These are phyloP conservation scores for Lentinula detonsa DNA, from an alignment of 768 basidiomycete species.

Conservation along the genomic window DNA sequence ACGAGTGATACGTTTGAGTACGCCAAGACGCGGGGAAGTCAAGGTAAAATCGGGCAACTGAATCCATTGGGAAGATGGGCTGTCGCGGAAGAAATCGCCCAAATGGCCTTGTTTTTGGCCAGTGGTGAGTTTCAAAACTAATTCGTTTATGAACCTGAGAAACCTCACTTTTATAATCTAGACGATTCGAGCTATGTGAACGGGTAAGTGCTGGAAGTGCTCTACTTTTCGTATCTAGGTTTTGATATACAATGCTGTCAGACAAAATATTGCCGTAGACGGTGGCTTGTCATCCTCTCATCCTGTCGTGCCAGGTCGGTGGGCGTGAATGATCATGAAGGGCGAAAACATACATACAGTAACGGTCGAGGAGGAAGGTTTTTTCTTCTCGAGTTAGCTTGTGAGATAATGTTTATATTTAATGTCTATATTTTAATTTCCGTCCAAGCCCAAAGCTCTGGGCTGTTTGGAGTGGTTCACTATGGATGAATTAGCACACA, in stretches of 20 bases:
- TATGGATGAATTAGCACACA: no score
- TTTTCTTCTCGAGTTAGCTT: no score
- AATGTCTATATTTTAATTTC: no score
- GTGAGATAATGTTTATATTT: no score
- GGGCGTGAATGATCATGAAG: constrained; percentile 33
- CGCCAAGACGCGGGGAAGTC: constrained; percentile 72
- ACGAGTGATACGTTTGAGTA: constrained; percentile 70
- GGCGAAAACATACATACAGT: background rate
- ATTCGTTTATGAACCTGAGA: background rate
- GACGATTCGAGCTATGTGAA: constrained; percentile 92
- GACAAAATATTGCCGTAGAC: constrained; percentile 76
- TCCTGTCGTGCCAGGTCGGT: constrained; percentile 73
- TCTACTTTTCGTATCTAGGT: background rate
- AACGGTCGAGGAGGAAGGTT: background rate
- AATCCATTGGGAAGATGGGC: constrained; percentile 82
- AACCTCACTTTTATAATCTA: constrained; percentile 20
- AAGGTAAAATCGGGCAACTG: constrained; percentile 72
- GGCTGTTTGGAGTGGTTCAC: no score
- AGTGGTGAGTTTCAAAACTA: constrained; percentile 50
- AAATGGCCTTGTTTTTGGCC: constrained; percentile 79
- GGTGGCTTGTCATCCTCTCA: constrained; percentile 79
- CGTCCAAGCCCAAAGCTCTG: no score
- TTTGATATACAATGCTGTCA: background rate
- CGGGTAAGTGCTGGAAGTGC: constrained; percentile 27
- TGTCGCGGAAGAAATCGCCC: constrained; percentile 84